Evolutionary conservation across 345 rosid species (phyloP).

Genomic region (Clausena lansium): DNA sequence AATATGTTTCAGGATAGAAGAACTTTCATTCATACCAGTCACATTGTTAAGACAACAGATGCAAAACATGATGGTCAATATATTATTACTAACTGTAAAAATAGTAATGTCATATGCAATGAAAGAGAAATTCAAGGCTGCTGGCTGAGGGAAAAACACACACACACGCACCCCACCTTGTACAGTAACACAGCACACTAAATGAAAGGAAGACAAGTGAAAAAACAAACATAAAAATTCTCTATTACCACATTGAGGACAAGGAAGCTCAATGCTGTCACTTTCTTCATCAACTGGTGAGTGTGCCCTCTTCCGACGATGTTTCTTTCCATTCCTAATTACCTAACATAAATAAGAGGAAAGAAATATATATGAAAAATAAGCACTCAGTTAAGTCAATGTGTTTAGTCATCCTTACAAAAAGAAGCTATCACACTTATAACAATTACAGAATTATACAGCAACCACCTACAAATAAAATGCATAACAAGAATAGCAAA

Average conservation of each 20-base stretch:
- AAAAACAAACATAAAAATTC: conserved; percentile 5
- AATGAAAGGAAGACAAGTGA: not conserved
- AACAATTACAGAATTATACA: not conserved
- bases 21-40: not conserved
- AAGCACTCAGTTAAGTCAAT: not conserved
- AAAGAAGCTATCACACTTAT: not conserved
- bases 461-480: not conserved
- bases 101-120: not conserved
- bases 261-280: conserved; percentile 39
- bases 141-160: not conserved
- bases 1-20: conserved; percentile 2
- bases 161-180: no score
- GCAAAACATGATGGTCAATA: not conserved
- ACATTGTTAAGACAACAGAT: not conserved
- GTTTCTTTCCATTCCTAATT: conserved; percentile 54
- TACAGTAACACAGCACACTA: not conserved
- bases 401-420: not conserved
- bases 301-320: conserved; percentile 37
- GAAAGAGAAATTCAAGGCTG: not conserved
- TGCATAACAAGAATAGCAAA: not conserved
- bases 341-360: conserved; percentile 38
- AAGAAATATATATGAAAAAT: not conserved
- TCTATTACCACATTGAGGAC: conserved; percentile 83
- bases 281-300: conserved; percentile 35
- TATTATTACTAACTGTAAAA: not conserved